Evolutionary conservation across 495 filamentous ascomycete genomes (phyloP).

Genomic region (Venustampulla echinocandica): DNA sequence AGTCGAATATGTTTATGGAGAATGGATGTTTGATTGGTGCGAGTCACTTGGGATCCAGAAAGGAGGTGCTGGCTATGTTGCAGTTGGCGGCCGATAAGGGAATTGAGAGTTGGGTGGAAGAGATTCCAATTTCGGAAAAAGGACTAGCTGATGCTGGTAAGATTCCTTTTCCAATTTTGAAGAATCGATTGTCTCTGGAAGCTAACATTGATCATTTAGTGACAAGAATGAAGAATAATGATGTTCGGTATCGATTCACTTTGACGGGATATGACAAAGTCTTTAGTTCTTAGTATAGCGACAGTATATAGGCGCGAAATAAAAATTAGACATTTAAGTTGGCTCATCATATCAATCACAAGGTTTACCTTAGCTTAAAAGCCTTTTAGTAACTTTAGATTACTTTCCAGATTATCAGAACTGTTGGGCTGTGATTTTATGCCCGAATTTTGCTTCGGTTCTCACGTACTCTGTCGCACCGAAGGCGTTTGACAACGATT

Average conservation of each 20-base stretch:
- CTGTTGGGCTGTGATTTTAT: too few species aligned
- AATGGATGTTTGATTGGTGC: constrained; percentile 75
- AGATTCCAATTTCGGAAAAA: constrained; percentile 44
- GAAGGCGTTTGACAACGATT: too few species aligned
- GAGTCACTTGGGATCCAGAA: constrained; percentile 68
- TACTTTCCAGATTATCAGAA: too few species aligned
- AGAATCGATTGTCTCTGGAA: neutral
- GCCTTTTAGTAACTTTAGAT: too few species aligned
- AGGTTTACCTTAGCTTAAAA: too few species aligned
- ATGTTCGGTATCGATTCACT: constrained; percentile 58
- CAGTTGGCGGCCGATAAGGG: constrained; percentile 69
- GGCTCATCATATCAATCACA: too few species aligned
- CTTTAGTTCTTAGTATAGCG: neutral
- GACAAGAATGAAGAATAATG: constrained; percentile 51
- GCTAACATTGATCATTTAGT: neutral
- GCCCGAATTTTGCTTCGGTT: too few species aligned
- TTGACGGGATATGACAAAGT: constrained; percentile 54
- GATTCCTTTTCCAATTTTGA: neutral
- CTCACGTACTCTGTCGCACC: too few species aligned
- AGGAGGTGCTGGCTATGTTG: constrained; percentile 73
- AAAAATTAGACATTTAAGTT: too few species aligned
- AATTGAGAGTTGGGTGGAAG: constrained; percentile 70
- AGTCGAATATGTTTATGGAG: constrained; percentile 61
- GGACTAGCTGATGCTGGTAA: neutral
- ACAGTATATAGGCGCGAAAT: neutral